These are phyloP conservation scores for Ceratobasidium sp. DNA, from an alignment of 1,284 basidiomycete genomes.

Conservation along the genomic window DNA sequence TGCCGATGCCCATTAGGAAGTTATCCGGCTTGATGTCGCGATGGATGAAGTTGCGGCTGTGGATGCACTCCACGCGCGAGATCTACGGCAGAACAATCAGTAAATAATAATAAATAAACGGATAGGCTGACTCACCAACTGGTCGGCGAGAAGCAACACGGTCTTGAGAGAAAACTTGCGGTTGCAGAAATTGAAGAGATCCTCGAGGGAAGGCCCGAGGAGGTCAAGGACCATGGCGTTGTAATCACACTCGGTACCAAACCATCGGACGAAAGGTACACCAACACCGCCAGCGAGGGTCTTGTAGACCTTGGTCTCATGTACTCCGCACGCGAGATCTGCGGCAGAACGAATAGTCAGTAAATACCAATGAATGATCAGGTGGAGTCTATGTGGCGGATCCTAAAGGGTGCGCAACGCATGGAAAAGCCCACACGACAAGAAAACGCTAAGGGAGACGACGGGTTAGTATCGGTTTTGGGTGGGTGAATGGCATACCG, in stretches of 20 bases:
- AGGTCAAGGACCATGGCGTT: conserved; percentile 99
- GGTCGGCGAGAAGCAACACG: conserved; percentile 95
- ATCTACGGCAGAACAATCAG: conserved; percentile 99
- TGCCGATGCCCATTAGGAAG: conserved; percentile 99
- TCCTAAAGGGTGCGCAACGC: no score
- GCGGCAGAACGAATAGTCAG: no score
- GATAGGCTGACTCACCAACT: conserved; percentile 75
- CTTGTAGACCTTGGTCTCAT: conserved; percentile 97
- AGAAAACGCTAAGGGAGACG: no score
- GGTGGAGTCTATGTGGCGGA: no score
- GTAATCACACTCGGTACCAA: conserved; percentile 99
- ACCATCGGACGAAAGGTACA: conserved; percentile 99
- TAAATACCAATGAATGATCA: no score
- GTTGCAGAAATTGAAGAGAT: conserved; percentile 99
- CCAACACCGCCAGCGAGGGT: conserved; percentile 96
- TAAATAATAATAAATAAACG: neutral
- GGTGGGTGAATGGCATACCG: no score
- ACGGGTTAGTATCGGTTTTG: no score
- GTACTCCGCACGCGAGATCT: no score
- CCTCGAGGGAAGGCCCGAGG: conserved; percentile 96
- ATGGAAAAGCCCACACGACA: no score
- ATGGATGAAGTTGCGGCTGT: no score
- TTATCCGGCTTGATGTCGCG: conserved; percentile 99
- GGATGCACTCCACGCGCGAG: no score
- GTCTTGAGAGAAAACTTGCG: conserved; percentile 99